Base-by-base conservation (phyloP, 257 asterid species). In the Salvia hispanica region DNA sequence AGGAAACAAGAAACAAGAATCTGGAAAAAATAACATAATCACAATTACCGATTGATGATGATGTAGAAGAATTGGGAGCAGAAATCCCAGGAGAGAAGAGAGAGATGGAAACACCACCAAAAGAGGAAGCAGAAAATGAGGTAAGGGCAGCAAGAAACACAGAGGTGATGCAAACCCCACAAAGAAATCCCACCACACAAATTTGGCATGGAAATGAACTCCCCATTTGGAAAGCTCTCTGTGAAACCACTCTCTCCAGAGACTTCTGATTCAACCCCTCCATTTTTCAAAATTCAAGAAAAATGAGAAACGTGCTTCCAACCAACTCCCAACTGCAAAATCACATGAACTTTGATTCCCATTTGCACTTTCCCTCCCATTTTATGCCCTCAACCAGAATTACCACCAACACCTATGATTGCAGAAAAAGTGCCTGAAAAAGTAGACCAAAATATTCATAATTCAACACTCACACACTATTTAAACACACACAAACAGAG, bases 141-240 rank as follows among this genome's bases (percentile, higher is more conserved):
- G 95, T 85, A 37, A 88, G 80, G 55, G 84, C 79, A 79, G 95
- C 88, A 48, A 91, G 78, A 78, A 88, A 82, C 77, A 94, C 77
- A 34, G 99, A 83, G 72, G 97, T 72, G 11, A 94, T 63, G 71
- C 99, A 91, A 83, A 94, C 77, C 75, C 96, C 97, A 79, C 82
- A 81, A 0, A 94, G 87, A 50, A 94, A 90, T 3, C 96, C 97
- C 71, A 94, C 72, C 46, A 71, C 95, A 80, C 97, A 91, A 37
- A 88, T 75, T 72, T 83, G 92, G 61, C 96, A 94, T 37, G 95
- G 87, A 75, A 80, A 88, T 54, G 97, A 91, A 50, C 64, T 86
- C 47, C 97, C 81, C 86, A 94, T 80, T 58, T 81, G 89, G 46
- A 88, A 42, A 21, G 94, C 97, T 54, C 67, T 85, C 76, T 86